Evolutionary conservation across 2,329 filamentous ascomycete species (phyloP), one percentile per base, ranked within the genome.

Genomic region (Alternaria brassicae): DNA sequence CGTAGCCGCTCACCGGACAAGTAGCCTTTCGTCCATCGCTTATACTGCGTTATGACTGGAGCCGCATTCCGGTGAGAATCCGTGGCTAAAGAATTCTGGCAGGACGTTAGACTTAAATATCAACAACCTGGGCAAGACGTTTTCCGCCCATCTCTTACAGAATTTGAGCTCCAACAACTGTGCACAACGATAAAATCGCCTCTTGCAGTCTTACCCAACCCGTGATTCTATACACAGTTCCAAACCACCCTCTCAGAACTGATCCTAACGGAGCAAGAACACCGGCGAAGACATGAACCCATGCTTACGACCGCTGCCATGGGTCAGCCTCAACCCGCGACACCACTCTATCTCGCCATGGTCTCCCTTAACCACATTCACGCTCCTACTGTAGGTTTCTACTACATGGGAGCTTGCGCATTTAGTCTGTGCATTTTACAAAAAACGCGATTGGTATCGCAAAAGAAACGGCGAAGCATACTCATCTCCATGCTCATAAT

Each of bases 311-410:
- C n/a, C n/a, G n/a, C n/a, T n/a, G n/a, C n/a, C n/a, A n/a, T n/a
- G n/a, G n/a, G n/a, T n/a, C n/a, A n/a, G n/a, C n/a, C n/a, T n/a
- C n/a, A n/a, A n/a, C n/a, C n/a, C n/a, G n/a, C n/a, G n/a, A n/a
- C n/a, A n/a, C 12, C 34, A 23, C 13, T 21, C 17, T 60, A 60
- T 21, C 56, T 68, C 13, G 68, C 68, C 23, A 69, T 72, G 67
- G 61, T 50, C 15, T 61, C 75, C 8, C 58, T 77, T 27, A 62
- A 73, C 52, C 75, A 76, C 51, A 66, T 73, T 60, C 72, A 77
- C 23, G 75, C 74, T 9, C 73, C 73, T 0, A 52, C 63, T 0
- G 67, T 76, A 3, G 74, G 66, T 12, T 71, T 71, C 47, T 75
- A 72, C 66, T 76, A 67, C 44, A 45, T 76, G 7, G 70, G 60